phyloP scores from a whole-genome alignment of 345 rosid genomes.

The Xanthoceras sorbifolium region DNA sequence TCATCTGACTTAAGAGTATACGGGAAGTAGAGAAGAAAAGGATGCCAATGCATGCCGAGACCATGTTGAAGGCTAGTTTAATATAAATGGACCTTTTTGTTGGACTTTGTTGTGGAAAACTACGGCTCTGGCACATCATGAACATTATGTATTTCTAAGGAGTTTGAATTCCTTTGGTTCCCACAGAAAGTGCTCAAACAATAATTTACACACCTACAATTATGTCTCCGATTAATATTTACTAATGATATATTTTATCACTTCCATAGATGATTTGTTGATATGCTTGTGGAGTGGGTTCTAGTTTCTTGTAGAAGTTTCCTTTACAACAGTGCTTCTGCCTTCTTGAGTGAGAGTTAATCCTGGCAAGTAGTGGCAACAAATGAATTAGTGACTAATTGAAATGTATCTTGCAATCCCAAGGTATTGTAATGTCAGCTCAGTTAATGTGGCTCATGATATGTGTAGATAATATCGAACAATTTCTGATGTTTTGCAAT shows the following conservation, averaged over 20 bases:
- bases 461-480: neutral
- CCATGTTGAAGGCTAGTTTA: neutral
- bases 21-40: neutral
- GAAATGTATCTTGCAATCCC: neutral
- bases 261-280: neutral
- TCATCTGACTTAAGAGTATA: neutral
- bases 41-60: neutral
- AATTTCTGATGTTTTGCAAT: neutral
- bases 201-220: neutral
- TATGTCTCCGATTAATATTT: neutral
- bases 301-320: neutral
- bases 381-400: neutral
- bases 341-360: neutral
- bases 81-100: neutral
- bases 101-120: neutral
- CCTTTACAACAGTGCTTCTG: neutral
- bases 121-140: neutral
- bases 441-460: neutral
- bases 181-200: neutral
- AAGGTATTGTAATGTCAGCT: neutral
- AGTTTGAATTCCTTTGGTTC: neutral
- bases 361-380: too few species aligned
- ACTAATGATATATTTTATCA: neutral
- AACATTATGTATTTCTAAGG: neutral
- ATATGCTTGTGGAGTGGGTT: neutral